Conservation (phyloP, 2,329 filamentous ascomycete species). For the Magnaporthiopsis incrustans region DNA sequence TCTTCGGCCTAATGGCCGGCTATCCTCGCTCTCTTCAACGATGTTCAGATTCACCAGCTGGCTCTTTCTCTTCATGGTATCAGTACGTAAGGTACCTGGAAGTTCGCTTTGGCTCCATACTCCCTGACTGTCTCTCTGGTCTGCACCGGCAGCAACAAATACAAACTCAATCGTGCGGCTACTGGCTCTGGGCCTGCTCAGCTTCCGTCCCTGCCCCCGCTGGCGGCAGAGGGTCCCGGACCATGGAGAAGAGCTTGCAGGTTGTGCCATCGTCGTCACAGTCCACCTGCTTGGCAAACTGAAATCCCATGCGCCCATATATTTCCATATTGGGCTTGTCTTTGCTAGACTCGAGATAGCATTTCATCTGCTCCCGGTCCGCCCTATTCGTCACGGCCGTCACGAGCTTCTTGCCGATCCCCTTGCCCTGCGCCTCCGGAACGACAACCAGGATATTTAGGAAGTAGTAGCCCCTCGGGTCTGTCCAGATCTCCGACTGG, state of each 20-base stretch:
- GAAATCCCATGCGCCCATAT: constrained; percentile 63
- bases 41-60: background rate
- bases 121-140: too few relatives aligned
- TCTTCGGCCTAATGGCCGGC: background rate
- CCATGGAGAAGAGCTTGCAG: constrained; percentile 44
- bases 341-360: constrained; percentile 64
- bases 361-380: constrained; percentile 54
- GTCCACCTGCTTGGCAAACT: constrained; percentile 54
- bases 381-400: constrained; percentile 53
- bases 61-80: background rate
- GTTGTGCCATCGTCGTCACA: constrained; percentile 54
- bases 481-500: constrained; percentile 56
- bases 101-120: too few relatives aligned
- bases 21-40: background rate
- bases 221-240: constrained; percentile 28
- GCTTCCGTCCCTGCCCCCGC: background rate
- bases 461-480: constrained; percentile 63
- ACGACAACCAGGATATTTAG: constrained; percentile 67
- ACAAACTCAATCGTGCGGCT: background rate
- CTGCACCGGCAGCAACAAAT: background rate
- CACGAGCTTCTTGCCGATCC: constrained; percentile 58
- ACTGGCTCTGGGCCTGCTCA: background rate
- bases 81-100: background rate
- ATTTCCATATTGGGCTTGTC: constrained; percentile 62
- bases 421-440: constrained; percentile 56